These are phyloP conservation scores for Spergularia azorica DNA, from an alignment of 179 eudicot species.

Conservation along the genomic window DNA sequence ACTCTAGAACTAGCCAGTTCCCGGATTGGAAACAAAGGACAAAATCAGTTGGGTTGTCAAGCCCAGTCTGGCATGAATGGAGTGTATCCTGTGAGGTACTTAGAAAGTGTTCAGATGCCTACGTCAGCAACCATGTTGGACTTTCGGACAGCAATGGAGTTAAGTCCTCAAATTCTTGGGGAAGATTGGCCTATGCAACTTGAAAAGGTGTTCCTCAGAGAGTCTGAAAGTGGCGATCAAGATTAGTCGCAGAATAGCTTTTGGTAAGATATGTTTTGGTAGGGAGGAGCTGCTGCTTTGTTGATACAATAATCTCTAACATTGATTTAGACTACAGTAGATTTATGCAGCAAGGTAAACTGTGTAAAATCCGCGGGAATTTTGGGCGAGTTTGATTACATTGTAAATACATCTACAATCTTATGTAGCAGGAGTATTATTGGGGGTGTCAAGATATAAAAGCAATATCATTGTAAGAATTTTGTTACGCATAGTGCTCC, in stretches of 20 bases:
- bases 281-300: constrained; percentile 26
- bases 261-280: constrained; percentile 20
- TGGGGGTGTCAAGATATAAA: constrained; percentile 14
- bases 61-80: constrained; percentile 31
- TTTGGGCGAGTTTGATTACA: constrained; percentile 20
- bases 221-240: constrained; percentile 32
- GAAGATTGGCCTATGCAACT: constrained; percentile 67
- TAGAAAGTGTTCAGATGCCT: constrained; percentile 26
- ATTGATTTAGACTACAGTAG: constrained; percentile 19
- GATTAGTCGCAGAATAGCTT: constrained; percentile 18
- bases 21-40: constrained; percentile 30
- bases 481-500: constrained; percentile 17
- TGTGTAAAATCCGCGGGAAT: constrained; percentile 21
- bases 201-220: constrained; percentile 52
- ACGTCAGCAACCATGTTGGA: constrained; percentile 48
- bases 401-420: constrained; percentile 24
- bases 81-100: constrained; percentile 30
- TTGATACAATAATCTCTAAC: constrained; percentile 27
- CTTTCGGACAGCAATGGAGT: constrained; percentile 65
- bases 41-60: constrained; percentile 21
- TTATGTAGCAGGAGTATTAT: constrained; percentile 19
- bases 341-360: constrained; percentile 15
- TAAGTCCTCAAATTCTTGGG: constrained; percentile 57
- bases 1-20: constrained; percentile 49
- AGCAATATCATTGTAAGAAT: constrained; percentile 22